Percentiles rank a stretch among this genome's conserved stretches.
Conservation (phyloP, 495 filamentous ascomycete genomes). For the Penicillium subrubescens region DNA sequence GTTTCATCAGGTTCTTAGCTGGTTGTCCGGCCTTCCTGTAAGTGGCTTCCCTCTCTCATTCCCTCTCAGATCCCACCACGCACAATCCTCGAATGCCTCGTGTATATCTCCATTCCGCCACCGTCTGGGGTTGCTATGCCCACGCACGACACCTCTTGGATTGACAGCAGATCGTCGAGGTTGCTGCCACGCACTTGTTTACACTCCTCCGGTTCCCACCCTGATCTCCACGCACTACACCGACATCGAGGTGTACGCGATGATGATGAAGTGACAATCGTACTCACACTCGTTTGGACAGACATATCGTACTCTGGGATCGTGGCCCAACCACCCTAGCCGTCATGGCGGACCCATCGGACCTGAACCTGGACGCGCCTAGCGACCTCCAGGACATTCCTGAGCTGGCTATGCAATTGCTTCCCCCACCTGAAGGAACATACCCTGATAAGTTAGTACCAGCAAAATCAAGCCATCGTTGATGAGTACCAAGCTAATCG, state of each 20-base stretch:
- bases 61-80: background rate
- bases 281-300: slow-evolving; percentile 15
- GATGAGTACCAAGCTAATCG: background rate
- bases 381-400: slow-evolving; percentile 54
- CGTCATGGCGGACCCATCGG: slow-evolving; percentile 45
- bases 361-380: slow-evolving; percentile 50
- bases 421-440: slow-evolving; percentile 47
- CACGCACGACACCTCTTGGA: slow-evolving; percentile 41
- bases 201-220: slow-evolving; percentile 18
- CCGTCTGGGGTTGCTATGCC: slow-evolving; percentile 33
- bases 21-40: background rate
- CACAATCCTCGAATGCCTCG: background rate
- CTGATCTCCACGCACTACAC: slow-evolving; percentile 7
- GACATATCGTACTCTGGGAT: slow-evolving; percentile 9
- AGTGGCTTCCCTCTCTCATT: background rate
- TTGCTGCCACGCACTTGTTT: slow-evolving; percentile 52
- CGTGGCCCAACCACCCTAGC: slow-evolving; percentile 19
- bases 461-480: background rate
- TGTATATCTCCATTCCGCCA: slow-evolving; percentile 8
- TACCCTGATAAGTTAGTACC: slow-evolving; percentile 49
- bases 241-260: slow-evolving; percentile 1
- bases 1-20: background rate
- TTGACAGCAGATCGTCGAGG: slow-evolving; percentile 19
- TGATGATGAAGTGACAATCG: slow-evolving; percentile 19
- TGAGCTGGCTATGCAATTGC: slow-evolving; percentile 46